phyloP scores from a whole-genome alignment of 257 asterid genomes.

The Fraxinus anomala region DNA sequence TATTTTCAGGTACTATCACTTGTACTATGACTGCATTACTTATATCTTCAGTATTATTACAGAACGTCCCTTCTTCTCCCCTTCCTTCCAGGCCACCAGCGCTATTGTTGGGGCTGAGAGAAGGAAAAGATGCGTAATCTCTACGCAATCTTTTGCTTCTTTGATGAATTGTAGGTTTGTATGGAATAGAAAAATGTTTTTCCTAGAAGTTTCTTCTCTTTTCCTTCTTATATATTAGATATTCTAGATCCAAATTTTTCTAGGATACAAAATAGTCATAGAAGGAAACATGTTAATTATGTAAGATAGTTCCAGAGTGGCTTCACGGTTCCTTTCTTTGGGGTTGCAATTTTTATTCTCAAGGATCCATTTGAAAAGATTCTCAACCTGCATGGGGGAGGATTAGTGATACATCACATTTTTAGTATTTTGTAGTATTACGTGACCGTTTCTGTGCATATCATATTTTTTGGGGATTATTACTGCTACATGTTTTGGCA shows the following conservation, averaged over 20 bases:
- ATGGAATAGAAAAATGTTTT: background rate
- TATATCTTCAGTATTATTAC: background rate
- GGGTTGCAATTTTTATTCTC: too few relatives aligned
- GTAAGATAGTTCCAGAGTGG: too few relatives aligned
- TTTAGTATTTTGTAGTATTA: too few relatives aligned
- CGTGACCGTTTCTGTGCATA: too few relatives aligned
- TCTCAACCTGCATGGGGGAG: too few relatives aligned
- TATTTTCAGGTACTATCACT: conserved; percentile 47
- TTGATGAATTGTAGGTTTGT: background rate
- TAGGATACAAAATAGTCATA: background rate
- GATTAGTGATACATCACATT: too few relatives aligned
- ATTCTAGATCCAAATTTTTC: background rate
- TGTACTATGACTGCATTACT: background rate
- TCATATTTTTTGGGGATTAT: too few relatives aligned
- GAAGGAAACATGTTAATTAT: too few relatives aligned
- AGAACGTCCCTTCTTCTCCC: background rate
- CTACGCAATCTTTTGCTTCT: too few relatives aligned
- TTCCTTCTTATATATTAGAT: background rate
- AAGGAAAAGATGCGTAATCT: background rate
- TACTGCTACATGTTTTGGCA: too few relatives aligned
- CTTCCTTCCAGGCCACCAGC: background rate
- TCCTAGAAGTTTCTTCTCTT: background rate
- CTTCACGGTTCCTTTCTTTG: too few relatives aligned
- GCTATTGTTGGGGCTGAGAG: background rate
- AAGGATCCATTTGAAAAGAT: too few relatives aligned